Percentiles rank a stretch among this genome's conserved stretches.
phyloP scores from a whole-genome alignment of 441 rosid species.

The Cnidoscolus chayamansa region DNA sequence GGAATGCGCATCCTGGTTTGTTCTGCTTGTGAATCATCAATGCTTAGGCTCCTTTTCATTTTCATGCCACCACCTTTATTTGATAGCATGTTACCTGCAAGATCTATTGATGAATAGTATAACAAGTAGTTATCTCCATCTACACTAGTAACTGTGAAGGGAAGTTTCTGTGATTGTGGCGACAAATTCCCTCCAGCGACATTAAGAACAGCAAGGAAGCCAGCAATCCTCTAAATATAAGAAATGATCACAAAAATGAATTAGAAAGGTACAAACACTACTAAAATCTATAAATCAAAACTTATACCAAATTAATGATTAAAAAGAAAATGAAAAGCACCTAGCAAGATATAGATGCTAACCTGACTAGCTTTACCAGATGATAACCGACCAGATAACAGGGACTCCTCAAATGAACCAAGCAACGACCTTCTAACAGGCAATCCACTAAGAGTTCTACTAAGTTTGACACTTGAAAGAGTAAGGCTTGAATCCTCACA shows the following conservation, averaged over 20 bases:
- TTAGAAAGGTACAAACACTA: not conserved
- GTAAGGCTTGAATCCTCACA: slow-evolving; percentile 26
- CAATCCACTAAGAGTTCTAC: slow-evolving; percentile 32
- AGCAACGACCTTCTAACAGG: slow-evolving; percentile 52
- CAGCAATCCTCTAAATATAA: slow-evolving; percentile 46
- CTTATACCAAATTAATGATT: not conserved
- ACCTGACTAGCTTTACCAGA: slow-evolving; percentile 51
- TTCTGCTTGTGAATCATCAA: slow-evolving; percentile 33
- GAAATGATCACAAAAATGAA: not conserved
- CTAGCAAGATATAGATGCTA: slow-evolving; percentile 21
- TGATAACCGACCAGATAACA: slow-evolving; percentile 50
- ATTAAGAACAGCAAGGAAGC: slow-evolving; percentile 56
- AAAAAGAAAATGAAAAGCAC: slow-evolving; percentile 3
- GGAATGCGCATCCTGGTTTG: slow-evolving; percentile 46
- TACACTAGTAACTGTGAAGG: slow-evolving; percentile 51
- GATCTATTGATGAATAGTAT: slow-evolving; percentile 49
- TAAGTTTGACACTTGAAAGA: slow-evolving; percentile 31
- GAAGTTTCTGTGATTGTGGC: slow-evolving; percentile 50
- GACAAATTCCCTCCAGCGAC: slow-evolving; percentile 55
- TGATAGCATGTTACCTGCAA: slow-evolving; percentile 28
- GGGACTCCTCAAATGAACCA: slow-evolving; percentile 71
- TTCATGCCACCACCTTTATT: slow-evolving; percentile 30
- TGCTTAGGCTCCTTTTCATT: slow-evolving; percentile 45
- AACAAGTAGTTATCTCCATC: slow-evolving; percentile 54
- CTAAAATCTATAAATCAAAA: not conserved